phyloP scores from a whole-genome alignment of 1,284 basidiomycete species.

The Sanguinoderma infundibulare region DNA sequence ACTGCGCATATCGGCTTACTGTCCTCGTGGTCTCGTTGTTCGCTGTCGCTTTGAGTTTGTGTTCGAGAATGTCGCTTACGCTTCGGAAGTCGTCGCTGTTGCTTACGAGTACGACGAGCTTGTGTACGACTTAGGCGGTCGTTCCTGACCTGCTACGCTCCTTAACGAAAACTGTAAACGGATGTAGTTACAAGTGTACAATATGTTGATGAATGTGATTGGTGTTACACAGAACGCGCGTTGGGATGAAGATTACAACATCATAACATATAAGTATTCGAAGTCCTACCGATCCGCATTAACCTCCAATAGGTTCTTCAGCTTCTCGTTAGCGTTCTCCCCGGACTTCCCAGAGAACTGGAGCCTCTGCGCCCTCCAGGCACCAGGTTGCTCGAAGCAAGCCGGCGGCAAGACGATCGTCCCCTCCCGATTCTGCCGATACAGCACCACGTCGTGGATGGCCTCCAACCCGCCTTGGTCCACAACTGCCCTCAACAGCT shows the following conservation, averaged over 20 bases:
- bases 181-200: no score
- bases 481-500: conserved; percentile 57
- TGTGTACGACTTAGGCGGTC: no score
- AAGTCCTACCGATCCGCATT: not conserved
- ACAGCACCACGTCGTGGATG: conserved; percentile 58
- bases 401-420: conserved; percentile 41
- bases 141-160: no score
- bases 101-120: no score
- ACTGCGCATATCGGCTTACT: no score
- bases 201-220: no score
- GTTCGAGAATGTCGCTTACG: no score
- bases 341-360: conserved; percentile 32
- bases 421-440: conserved; percentile 44
- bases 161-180: no score
- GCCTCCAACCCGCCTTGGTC: conserved; percentile 51
- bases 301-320: conserved; percentile 28
- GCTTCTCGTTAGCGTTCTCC: conserved; percentile 23
- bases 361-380: conserved; percentile 30
- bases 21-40: no score
- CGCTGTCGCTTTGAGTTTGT: no score
- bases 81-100: no score
- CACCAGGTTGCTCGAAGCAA: conserved; percentile 41
- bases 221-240: not conserved
- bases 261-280: not conserved
- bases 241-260: not conserved